Evolutionary conservation across 176 grass and related monocot species (phyloP).

Genomic region (Tillandsia fasciculata): DNA sequence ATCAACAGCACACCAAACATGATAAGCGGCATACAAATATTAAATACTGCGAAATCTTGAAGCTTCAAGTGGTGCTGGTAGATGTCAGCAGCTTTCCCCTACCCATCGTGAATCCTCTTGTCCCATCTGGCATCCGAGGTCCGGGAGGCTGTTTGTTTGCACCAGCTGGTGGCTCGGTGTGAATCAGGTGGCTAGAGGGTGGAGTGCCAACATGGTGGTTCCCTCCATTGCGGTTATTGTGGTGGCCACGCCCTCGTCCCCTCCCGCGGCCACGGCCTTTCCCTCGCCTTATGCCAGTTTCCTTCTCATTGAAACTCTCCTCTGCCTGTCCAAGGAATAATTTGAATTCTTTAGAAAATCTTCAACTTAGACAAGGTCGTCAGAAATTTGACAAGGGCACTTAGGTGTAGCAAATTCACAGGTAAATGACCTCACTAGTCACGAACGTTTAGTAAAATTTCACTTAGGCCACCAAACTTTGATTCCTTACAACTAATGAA

Average conservation of each 20-base stretch:
- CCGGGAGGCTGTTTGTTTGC: conserved; percentile 63
- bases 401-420: no score
- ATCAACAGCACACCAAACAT: conserved; percentile 13
- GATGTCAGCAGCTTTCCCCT: conserved; percentile 46
- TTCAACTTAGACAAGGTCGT: not conserved
- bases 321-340: conserved; percentile 35
- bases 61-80: conserved; percentile 11
- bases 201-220: conserved; percentile 41
- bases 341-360: conserved; percentile 6
- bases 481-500: no score
- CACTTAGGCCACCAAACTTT: no score
- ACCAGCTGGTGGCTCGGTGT: conserved; percentile 23
- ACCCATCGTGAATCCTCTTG: conserved; percentile 67
- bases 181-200: conserved; percentile 29
- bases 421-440: no score
- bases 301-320: conserved; percentile 41
- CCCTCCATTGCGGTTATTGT: conserved; percentile 31
- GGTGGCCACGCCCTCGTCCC: conserved; percentile 44
- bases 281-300: conserved; percentile 31
- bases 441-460: no score
- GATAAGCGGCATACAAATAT: not conserved
- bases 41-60: not conserved
- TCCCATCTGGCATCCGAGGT: conserved; percentile 80
- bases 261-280: conserved; percentile 47
- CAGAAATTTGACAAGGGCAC: not conserved